phyloP scores from a whole-genome alignment of 192 early-diverging fungal genomes.

The Gaertneriomyces semiglobifer region DNA sequence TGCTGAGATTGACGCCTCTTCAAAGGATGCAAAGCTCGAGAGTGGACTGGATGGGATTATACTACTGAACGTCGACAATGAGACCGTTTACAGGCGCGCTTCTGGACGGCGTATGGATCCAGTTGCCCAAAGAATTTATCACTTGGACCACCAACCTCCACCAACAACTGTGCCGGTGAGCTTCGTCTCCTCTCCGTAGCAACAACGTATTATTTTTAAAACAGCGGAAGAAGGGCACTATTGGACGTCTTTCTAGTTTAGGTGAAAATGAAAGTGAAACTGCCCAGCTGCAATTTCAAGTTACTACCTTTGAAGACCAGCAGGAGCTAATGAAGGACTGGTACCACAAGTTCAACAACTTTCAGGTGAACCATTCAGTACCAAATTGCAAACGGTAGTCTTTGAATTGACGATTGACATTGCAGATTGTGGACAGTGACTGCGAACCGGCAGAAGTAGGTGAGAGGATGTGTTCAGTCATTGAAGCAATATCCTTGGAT shows the following conservation, averaged over 20 bases:
- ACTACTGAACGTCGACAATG: slow-evolving; percentile 54
- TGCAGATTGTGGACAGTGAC: too few relatives aligned
- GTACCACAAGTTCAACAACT: slow-evolving; percentile 48
- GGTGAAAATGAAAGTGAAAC: slow-evolving; percentile 38
- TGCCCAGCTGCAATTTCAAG: slow-evolving; percentile 51
- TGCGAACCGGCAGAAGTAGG: too few relatives aligned
- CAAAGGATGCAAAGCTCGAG: slow-evolving; percentile 16
- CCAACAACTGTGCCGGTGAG: slow-evolving; percentile 46
- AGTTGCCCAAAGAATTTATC: slow-evolving; percentile 47
- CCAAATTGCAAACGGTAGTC: neutral
- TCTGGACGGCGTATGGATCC: slow-evolving; percentile 51
- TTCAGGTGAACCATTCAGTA: slow-evolving; percentile 30
- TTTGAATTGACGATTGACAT: too few relatives aligned
- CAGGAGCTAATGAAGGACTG: slow-evolving; percentile 55
- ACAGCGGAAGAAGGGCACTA: slow-evolving; percentile 31
- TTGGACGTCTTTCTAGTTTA: slow-evolving; percentile 41
- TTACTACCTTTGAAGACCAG: slow-evolving; percentile 55
- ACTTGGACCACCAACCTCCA: slow-evolving; percentile 55
- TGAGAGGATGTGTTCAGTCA: too few relatives aligned
- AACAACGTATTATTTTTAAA: neutral
- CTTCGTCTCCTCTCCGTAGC: neutral
- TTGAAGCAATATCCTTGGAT: too few relatives aligned
- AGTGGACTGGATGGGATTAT: slow-evolving; percentile 51
- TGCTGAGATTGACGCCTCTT: slow-evolving; percentile 10
- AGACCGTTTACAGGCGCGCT: slow-evolving; percentile 44